Evolutionary conservation across 208 protist species (phyloP), one percentile per base, ranked within the genome.

Genomic region (Novymonas esmeraldas): DNA sequence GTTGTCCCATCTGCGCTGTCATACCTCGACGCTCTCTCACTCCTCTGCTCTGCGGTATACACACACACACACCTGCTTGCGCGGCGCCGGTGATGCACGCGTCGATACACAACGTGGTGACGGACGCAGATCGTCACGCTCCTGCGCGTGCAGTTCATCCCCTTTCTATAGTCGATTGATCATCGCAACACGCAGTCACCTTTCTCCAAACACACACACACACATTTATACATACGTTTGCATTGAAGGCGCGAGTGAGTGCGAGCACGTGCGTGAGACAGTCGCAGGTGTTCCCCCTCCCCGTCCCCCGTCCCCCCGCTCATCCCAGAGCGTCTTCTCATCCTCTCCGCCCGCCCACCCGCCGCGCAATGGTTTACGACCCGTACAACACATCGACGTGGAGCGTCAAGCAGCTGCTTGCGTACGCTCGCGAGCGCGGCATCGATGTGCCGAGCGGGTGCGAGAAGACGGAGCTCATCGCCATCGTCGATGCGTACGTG

Each of bases 351-450:
- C n/a, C n/a, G n/a, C n/a, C n/a, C n/a, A n/a, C 11, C n/a, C 13
- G 10, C 14, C 70, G 16, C 13, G 16, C 39, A 49, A 80, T 71
- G 69, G 57, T 41, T 31, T 73, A 55, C 61, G 31, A 79, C 34
- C 70, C 75, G n/a, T 67, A 73, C 65, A 64, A 79, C n/a, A 76
- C 85, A 5, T 24, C 48, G 28, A 82, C 72, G 52, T 92, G 85
- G 85, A 73, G 50, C 34, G 69, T 75, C 50, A 26, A 60, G 45
- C 54, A 79, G 34, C 73, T 92, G 20, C 60, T 84, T 20, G 45
- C 58, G 10, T 92, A 88, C 67, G 49, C 55, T 20, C 26, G 26
- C 9, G 39, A 76, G 56, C 74, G 84, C 63, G 34, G 71, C 16
- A 75, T 82, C 22, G 36, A 50, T n/a, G 59, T 80, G 33, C 46